Evolutionary conservation across 257 asterid genomes (phyloP).

Genomic region (Prunella vulgaris): DNA sequence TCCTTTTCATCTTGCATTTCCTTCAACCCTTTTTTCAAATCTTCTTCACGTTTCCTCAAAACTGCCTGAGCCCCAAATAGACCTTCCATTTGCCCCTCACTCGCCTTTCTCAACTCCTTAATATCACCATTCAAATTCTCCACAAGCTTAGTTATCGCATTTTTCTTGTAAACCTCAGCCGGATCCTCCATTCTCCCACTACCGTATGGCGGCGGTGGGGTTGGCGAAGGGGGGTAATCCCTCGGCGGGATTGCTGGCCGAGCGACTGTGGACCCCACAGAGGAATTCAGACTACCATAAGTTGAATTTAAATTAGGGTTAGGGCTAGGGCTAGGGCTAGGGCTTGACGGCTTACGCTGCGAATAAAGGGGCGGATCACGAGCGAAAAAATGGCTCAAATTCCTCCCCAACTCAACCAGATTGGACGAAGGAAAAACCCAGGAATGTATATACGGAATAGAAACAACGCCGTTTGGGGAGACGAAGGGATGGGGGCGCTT

Average conservation of each 20-base stretch:
- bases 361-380: slow-evolving; percentile 89
- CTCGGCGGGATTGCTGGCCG: slow-evolving; percentile 75
- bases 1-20: slow-evolving; percentile 92
- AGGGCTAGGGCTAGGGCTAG: slow-evolving; percentile 18
- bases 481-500: slow-evolving; percentile 85
- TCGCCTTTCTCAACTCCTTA: slow-evolving; percentile 49
- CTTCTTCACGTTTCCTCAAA: slow-evolving; percentile 67
- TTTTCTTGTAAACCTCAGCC: slow-evolving; percentile 59
- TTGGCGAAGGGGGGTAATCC: slow-evolving; percentile 52
- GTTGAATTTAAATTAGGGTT: slow-evolving; percentile 26
- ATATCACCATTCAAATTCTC: slow-evolving; percentile 55
- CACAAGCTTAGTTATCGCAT: slow-evolving; percentile 57
- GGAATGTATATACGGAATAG: slow-evolving; percentile 67
- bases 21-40: slow-evolving; percentile 56
- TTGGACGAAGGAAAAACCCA: slow-evolving; percentile 90
- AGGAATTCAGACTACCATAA: slow-evolving; percentile 34
- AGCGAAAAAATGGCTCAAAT: slow-evolving; percentile 61
- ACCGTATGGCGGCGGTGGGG: slow-evolving; percentile 56
- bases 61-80: slow-evolving; percentile 53
- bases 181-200: slow-evolving; percentile 64
- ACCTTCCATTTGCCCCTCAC: slow-evolving; percentile 93
- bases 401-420: slow-evolving; percentile 62
- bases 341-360: slow-evolving; percentile 47
- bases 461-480: slow-evolving; percentile 78
- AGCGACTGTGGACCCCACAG: slow-evolving; percentile 29